Evolutionary conservation across 164 flowering plant genomes (phyloP), one percentile per base, ranked within the genome.

Genomic region (Chimonanthus praecox): DNA sequence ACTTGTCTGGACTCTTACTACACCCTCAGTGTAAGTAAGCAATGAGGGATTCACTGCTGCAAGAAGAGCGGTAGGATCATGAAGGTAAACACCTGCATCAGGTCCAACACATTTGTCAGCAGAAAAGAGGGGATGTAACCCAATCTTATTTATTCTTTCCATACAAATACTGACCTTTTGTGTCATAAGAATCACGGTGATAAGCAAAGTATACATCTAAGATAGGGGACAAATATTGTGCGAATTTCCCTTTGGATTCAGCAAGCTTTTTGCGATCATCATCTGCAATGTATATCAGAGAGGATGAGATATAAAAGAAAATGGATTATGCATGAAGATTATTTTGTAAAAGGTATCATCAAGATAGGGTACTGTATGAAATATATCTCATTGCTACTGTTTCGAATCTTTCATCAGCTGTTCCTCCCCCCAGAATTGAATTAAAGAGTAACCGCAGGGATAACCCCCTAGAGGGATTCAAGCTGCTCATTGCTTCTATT

Each of bases 11-110:
- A 94, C 99, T 83, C 97, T 84, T 8, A 92, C 97, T 62, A 81
- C 94, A 67, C 97, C 99, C 77, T 92, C 97, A 2, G 83, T 77
- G 77, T 73, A 91, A 47, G 97, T 92, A 65, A 92, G 3, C 46
- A 91, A 85, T 44, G 97, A 87, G 58, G 97, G 97, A 81, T 88
- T 64, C 63, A 92, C 81, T 62, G 97, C 99, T 67, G 94, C 99
- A 80, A 92, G 83, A 71, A 94, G 58, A 46, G 91, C 80, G 49
- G 97, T 81, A 50, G 99, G 99, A 84, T 94, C 99, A 77, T 94
- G 99, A 86, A 94, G 99, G 79, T 92, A 92, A 33, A 92, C 99
- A 72, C 99, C 99, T 94, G 80, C 82, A 84, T 16, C 15, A 50
- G 73, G 51, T 13, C 18, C 61, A 72, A 76, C 18, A 67, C 7